Evolutionary conservation across 768 basidiomycete species (phyloP).

Genomic region (Strobilomyces echinocephalus): DNA sequence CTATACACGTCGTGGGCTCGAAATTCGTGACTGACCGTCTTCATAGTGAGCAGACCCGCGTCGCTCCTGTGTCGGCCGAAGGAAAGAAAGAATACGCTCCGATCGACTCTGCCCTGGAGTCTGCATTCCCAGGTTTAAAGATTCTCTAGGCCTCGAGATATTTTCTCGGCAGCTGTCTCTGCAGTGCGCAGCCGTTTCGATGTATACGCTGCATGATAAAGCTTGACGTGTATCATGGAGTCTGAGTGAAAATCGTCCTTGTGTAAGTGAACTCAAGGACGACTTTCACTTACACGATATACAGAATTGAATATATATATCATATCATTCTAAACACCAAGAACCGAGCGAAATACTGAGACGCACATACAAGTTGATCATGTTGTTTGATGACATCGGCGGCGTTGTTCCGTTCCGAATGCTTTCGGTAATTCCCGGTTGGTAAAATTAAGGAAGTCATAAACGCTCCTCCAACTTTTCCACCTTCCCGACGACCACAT

Average conservation of each 20-base stretch:
- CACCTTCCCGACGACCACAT: constrained; percentile 10
- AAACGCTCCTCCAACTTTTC: background rate
- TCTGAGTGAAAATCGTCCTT: too few relatives aligned
- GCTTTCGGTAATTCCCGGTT: constrained; percentile 16
- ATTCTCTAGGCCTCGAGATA: too few relatives aligned
- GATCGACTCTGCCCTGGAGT: background rate
- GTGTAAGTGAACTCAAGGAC: background rate
- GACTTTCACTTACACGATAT: too few relatives aligned
- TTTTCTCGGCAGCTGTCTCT: too few relatives aligned
- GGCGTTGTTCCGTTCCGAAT: constrained; percentile 5
- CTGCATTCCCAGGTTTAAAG: background rate
- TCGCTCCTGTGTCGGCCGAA: background rate
- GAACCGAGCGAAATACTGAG: too few relatives aligned
- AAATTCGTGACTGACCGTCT: background rate
- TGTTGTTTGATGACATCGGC: background rate
- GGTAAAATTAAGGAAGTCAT: constrained; percentile 6
- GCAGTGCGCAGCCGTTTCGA: background rate
- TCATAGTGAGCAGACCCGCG: constrained; percentile 11
- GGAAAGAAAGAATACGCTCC: background rate
- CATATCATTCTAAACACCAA: too few relatives aligned
- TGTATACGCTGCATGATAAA: background rate
- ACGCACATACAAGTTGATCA: too few relatives aligned
- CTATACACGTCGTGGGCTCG: background rate
- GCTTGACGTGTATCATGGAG: too few relatives aligned
- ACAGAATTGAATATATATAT: too few relatives aligned